Evolutionary conservation across 768 basidiomycete genomes (phyloP).

Genomic region (Neoboletus magnificus): DNA sequence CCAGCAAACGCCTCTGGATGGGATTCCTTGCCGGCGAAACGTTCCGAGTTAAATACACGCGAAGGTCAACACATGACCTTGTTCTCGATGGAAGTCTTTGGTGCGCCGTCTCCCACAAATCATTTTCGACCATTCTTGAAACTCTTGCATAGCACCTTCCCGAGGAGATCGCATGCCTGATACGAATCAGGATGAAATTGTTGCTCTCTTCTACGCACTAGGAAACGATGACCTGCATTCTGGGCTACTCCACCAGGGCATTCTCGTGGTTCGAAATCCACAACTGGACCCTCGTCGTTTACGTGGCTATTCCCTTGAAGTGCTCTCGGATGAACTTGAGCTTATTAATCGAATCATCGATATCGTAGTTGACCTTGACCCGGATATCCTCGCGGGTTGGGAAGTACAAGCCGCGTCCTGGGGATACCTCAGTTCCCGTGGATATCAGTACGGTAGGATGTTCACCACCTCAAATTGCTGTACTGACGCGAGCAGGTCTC

Average conservation of each 20-base stretch:
- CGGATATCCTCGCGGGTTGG: conserved; percentile 91
- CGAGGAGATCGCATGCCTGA: conserved; percentile 58
- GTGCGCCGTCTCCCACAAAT: conserved; percentile 42
- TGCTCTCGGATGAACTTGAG: conserved; percentile 69
- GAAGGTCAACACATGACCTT: conserved; percentile 74
- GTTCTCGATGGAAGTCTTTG: conserved; percentile 81
- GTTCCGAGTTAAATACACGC: conserved; percentile 41
- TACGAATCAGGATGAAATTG: conserved; percentile 53
- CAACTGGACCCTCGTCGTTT: conserved; percentile 41
- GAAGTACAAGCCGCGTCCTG: conserved; percentile 86
- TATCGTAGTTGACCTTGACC: conserved; percentile 71
- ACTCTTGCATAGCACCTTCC: conserved; percentile 49
- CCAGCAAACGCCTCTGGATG: conserved; percentile 69
- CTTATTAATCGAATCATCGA: conserved; percentile 77
- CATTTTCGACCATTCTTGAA: neutral
- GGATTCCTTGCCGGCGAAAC: conserved; percentile 51
- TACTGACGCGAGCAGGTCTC: conserved; percentile 48
- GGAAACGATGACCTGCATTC: conserved; percentile 42
- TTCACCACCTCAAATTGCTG: neutral
- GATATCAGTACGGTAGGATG: conserved; percentile 49
- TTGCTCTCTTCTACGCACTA: conserved; percentile 70
- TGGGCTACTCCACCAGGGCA: conserved; percentile 38
- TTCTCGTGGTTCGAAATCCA: conserved; percentile 49
- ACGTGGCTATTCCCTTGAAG: conserved; percentile 45
- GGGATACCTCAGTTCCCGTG: conserved; percentile 84